Percentiles rank a stretch among this genome's conserved stretches.
Conservation (phyloP, 805 yeast genomes). For the Ogataea thermomethanolica region DNA sequence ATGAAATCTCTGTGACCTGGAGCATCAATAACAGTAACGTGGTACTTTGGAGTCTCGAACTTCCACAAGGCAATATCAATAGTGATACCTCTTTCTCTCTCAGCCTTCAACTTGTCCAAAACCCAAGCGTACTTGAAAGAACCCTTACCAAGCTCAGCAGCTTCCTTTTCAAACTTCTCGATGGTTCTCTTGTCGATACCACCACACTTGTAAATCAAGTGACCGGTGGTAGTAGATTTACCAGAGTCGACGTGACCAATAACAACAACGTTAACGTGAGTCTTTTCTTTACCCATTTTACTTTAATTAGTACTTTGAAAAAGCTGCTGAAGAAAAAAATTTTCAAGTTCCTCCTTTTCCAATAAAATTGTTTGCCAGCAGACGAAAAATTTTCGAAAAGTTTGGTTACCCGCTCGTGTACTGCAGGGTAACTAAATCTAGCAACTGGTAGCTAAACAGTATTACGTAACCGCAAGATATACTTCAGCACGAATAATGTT, state of each 20-base stretch:
- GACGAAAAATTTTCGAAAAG: constrained; percentile 5
- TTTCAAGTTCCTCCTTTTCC: neutral
- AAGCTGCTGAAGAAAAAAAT: constrained; percentile 2
- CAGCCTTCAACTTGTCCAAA: constrained; percentile 92
- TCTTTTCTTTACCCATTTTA: constrained; percentile 78
- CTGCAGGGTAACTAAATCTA: constrained; percentile 2
- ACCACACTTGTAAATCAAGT: constrained; percentile 99
- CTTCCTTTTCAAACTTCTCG: constrained; percentile 97
- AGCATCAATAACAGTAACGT: constrained; percentile 90
- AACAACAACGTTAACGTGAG: constrained; percentile 99
- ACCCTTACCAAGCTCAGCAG: constrained; percentile 96
- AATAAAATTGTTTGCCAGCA: neutral
- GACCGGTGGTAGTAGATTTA: constrained; percentile 99
- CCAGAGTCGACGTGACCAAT: constrained; percentile 99
- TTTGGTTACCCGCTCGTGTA: constrained; percentile 6
- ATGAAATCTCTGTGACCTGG: constrained; percentile 97
- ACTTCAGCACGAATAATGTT: neutral
- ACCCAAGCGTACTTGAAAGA: constrained; percentile 99
- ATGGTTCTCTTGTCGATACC: constrained; percentile 98
- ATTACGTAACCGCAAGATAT: neutral
- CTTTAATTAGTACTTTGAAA: neutral
- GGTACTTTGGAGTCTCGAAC: constrained; percentile 55
- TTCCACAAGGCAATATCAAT: constrained; percentile 90
- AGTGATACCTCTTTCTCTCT: constrained; percentile 96
- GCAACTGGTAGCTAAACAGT: neutral